phyloP scores from a whole-genome alignment of 306 rosid species.

The Quillaja saponaria region DNA sequence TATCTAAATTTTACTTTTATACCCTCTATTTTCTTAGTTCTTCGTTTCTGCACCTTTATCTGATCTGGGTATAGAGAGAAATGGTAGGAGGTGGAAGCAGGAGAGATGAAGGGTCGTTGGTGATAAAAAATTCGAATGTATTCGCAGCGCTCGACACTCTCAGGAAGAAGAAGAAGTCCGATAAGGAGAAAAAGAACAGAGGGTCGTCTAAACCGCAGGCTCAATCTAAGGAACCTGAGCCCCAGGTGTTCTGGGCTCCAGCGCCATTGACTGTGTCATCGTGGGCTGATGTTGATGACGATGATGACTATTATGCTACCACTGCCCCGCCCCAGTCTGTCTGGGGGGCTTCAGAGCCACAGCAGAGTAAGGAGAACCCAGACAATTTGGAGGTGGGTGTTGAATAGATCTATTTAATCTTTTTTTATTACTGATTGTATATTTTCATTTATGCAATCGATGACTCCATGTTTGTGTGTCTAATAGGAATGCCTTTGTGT shows the following conservation, averaged over 20 bases:
- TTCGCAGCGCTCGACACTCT: constrained; percentile 87
- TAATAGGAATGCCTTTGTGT: too few species aligned
- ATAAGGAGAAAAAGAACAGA: constrained; percentile 71
- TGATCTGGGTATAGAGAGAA: constrained; percentile 44
- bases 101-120: constrained; percentile 84
- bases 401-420: neutral
- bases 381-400: constrained; percentile 55
- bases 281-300: constrained; percentile 94
- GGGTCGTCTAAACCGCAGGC: constrained; percentile 52
- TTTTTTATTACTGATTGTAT: neutral
- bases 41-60: neutral
- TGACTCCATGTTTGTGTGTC: neutral
- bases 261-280: constrained; percentile 66
- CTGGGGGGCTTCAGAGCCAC: constrained; percentile 60
- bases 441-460: neutral
- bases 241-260: constrained; percentile 75
- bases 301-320: constrained; percentile 80
- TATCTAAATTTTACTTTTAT: too few species aligned
- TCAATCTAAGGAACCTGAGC: constrained; percentile 53
- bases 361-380: constrained; percentile 44
- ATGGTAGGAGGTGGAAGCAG: constrained; percentile 91
- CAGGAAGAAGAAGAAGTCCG: constrained; percentile 91
- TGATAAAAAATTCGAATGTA: constrained; percentile 73
- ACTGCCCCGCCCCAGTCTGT: constrained; percentile 70
- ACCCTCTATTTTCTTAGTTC: neutral